These are phyloP conservation scores for Lichtheimia ramosa DNA, from an alignment of 371 early-diverging fungal species.

Conservation along the genomic window DNA sequence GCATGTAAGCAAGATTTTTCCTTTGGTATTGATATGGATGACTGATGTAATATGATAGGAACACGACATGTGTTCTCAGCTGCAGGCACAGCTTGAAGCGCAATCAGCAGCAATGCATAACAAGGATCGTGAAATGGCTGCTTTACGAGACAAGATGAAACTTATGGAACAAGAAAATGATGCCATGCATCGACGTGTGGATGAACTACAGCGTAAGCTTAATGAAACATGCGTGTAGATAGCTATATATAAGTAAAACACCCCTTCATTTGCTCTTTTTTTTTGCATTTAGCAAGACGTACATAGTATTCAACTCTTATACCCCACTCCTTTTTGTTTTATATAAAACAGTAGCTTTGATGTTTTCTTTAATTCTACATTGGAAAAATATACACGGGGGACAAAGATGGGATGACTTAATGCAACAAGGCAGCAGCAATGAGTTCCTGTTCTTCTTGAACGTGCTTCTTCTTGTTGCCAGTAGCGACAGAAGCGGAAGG, in stretches of 20 bases:
- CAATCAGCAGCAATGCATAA: conserved; percentile 25
- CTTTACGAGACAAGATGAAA: conserved; percentile 19
- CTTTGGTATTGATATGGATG: background rate
- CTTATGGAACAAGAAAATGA: conserved; percentile 19
- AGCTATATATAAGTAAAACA: background rate
- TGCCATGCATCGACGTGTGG: conserved; percentile 17
- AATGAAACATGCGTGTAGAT: background rate
- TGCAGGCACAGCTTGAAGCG: conserved; percentile 24
- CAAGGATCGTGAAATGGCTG: conserved; percentile 29
- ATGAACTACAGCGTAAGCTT: conserved; percentile 14
- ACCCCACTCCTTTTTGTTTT: background rate
- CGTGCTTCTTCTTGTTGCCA: conserved; percentile 96
- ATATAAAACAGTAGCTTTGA: background rate
- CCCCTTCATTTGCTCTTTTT: too few relatives aligned
- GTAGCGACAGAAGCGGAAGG: conserved; percentile 95
- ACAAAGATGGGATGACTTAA: background rate
- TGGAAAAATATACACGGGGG: background rate
- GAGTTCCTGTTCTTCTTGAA: conserved; percentile 86
- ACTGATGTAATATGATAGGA: conserved; percentile 1
- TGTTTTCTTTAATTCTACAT: too few relatives aligned
- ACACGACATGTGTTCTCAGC: conserved; percentile 4
- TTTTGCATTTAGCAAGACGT: background rate
- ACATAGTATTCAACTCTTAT: background rate
- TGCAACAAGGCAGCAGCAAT: conserved; percentile 78
- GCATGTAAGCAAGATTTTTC: background rate